These are phyloP conservation scores for Cercophora samala DNA, from an alignment of 495 filamentous ascomycete genomes.

Conservation along the genomic window DNA sequence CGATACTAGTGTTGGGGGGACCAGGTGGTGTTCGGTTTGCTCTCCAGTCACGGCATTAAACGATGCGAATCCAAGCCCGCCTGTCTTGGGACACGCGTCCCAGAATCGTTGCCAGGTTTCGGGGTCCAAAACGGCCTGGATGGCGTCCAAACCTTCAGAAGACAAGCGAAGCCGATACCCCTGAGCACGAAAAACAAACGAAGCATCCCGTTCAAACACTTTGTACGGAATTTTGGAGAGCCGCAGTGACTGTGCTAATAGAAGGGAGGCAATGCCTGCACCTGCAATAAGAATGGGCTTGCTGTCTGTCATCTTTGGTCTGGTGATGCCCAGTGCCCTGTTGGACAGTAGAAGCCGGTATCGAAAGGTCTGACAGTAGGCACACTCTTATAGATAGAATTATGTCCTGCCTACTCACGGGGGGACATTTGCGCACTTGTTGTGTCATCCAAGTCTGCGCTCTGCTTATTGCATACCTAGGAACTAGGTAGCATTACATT, in stretches of 20 bases:
- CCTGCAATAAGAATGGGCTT: constrained; percentile 55
- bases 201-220: constrained; percentile 51
- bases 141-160: constrained; percentile 48
- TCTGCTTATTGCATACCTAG: not conserved
- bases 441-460: not conserved
- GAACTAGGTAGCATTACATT: too few relatives aligned
- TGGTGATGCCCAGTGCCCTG: too few relatives aligned
- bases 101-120: constrained; percentile 48
- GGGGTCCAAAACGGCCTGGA: constrained; percentile 49
- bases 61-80: constrained; percentile 43
- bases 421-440: too few relatives aligned
- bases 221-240: constrained; percentile 47
- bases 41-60: constrained; percentile 47
- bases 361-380: not conserved
- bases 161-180: constrained; percentile 56
- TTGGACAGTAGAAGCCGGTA: too few relatives aligned
- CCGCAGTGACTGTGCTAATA: constrained; percentile 48
- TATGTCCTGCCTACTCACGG: not conserved
- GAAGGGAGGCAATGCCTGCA: constrained; percentile 50
- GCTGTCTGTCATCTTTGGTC: not conserved
- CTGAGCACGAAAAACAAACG: constrained; percentile 49
- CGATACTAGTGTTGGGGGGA: constrained; percentile 36
- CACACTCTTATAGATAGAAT: not conserved
- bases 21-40: constrained; percentile 17
- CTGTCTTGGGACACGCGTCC: constrained; percentile 51